Conservation (phyloP, 371 early-diverging fungal species). For the Mortierella sp. region DNA sequence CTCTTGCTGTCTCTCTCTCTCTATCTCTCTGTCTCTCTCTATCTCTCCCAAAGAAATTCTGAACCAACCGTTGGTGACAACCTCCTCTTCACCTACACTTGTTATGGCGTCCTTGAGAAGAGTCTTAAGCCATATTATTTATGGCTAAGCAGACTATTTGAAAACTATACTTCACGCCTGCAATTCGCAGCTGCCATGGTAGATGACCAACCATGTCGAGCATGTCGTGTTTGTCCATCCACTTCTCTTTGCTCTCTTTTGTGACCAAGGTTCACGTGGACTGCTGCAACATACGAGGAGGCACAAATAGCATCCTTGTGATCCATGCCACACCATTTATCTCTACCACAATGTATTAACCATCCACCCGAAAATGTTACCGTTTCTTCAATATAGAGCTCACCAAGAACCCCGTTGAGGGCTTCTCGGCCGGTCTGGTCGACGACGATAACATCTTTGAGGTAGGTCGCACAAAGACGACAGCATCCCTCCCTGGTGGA, state of each 20-base stretch:
- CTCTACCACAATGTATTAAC: background rate
- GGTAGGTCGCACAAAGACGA: slow-evolving; percentile 56
- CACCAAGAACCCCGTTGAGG: slow-evolving; percentile 79
- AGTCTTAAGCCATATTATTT: background rate
- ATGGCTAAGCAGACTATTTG: background rate
- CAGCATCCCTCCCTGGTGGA: background rate
- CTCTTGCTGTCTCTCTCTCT: background rate
- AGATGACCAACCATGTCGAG: slow-evolving; percentile 11
- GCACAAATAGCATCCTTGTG: background rate
- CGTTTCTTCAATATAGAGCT: slow-evolving; percentile 63
- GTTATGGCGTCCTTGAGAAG: background rate
- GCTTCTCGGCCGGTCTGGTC: slow-evolving; percentile 86
- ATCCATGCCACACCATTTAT: background rate
- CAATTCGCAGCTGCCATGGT: slow-evolving; percentile 3
- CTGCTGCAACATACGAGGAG: background rate
- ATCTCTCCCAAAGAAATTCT: background rate
- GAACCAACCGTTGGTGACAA: too few relatives aligned
- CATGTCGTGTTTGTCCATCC: background rate
- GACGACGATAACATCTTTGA: slow-evolving; percentile 79
- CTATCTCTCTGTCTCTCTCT: background rate
- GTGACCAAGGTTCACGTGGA: slow-evolving; percentile 9
- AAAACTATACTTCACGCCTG: background rate
- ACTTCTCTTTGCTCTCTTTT: background rate
- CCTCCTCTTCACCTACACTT: background rate
- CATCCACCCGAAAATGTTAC: background rate